A percentile compares a stretch with the other conserved stretches of the same genome.
phyloP scores from a whole-genome alignment of 495 filamentous ascomycete genomes.

The Platismatia glauca region DNA sequence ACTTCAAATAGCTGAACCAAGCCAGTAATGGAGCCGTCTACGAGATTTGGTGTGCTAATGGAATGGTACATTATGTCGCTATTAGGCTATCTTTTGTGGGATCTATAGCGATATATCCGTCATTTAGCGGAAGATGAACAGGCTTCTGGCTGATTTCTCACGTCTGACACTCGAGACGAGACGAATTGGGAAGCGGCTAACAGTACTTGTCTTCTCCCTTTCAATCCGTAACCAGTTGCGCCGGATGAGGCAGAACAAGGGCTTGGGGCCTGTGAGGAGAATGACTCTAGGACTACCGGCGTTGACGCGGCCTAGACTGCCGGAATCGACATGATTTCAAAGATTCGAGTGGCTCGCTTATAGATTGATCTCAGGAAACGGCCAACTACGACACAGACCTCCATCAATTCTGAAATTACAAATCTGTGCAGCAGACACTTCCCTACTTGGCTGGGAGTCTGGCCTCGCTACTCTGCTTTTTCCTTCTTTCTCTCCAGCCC shows the following conservation, averaged over 20 bases:
- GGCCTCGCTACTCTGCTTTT: neutral
- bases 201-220: neutral
- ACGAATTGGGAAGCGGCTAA: neutral
- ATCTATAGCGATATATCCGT: neutral
- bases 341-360: neutral
- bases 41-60: constrained; percentile 54
- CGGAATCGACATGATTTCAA: neutral
- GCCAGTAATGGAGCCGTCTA: constrained; percentile 36
- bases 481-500: constrained; percentile 9
- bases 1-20: constrained; percentile 22
- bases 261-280: neutral
- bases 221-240: neutral
- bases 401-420: neutral
- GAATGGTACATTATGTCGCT: constrained; percentile 33
- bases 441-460: neutral
- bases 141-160: neutral
- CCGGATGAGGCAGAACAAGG: neutral
- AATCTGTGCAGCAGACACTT: neutral
- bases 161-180: neutral
- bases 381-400: neutral
- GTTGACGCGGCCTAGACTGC: too few species aligned
- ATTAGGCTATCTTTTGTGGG: neutral
- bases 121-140: neutral
- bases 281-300: too few species aligned
- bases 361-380: neutral